Evolutionary conservation across 257 asterid genomes (phyloP), one percentile per base, ranked within the genome.

Genomic region (Perilla frutescens): DNA sequence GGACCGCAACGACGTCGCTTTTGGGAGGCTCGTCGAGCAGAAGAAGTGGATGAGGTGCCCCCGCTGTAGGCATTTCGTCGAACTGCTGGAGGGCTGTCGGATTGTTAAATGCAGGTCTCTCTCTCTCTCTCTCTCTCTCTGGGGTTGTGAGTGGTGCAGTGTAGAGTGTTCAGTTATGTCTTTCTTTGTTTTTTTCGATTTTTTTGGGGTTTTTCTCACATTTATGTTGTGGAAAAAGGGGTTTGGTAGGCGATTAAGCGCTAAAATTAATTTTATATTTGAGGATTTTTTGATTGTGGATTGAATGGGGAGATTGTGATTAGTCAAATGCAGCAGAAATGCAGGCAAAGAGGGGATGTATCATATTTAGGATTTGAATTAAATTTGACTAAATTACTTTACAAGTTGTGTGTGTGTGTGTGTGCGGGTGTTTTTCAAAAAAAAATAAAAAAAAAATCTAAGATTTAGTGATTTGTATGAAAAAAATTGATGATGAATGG

Each of bases 31-130:
- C 20, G 96, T 62, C 4, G 87, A 79, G 81, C 80, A 31, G 83
- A 86, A 20, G 64, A 81, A 62, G 73, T 89, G 96, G 96, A 80
- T 0, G 86, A 85, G 97, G 71, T 91, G 97, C 60, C 97, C 97
- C 0, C 68, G 74, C 55, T 89, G 96, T 56, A 80, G 83, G 64
- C 96, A 86, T 81, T 86, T 91, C 7, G 91, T 89, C 34, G 92
- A 87, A 68, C 86, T 54, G 51, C 31, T 8, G 39, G 85, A 79
- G 4, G 97, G 97, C 68, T 89, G 96, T 68, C 59, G 34, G 44
- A 73, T 79, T 62, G 79, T 91, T 29, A 77, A 48, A 32, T 91
- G 97, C 94, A 86, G 97, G 97, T 88, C 26, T 0, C 60, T 14
- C 26, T 50, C 7, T 37, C 29, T 14, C 58, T 50, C 2, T 4